Percentiles rank a stretch among this genome's conserved stretches.
Evolutionary conservation across 352 stramenopile species (phyloP).

Genomic region (Phytophthora boehmeriae): DNA sequence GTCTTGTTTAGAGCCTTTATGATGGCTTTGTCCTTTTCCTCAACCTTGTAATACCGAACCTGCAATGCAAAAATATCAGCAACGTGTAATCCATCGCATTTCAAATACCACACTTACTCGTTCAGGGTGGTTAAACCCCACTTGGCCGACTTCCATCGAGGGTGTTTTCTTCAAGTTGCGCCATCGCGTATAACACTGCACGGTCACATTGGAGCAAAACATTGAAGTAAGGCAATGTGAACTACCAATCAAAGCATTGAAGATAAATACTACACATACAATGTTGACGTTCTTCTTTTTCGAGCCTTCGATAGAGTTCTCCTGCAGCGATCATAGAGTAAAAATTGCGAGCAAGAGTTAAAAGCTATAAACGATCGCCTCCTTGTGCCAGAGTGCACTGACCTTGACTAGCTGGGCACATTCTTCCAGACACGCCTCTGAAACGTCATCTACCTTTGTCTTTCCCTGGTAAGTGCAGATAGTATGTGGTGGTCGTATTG

Average conservation of each 20-base stretch:
- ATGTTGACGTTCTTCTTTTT: conserved; percentile 92
- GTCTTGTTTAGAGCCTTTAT: conserved; percentile 89
- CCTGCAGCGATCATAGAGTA: conserved; percentile 31
- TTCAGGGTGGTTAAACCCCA: conserved; percentile 82
- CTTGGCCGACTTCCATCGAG: conserved; percentile 92
- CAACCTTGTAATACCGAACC: conserved; percentile 74
- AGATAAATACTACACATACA: conserved; percentile 29
- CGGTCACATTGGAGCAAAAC: not conserved
- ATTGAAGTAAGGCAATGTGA: not conserved
- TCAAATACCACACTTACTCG: conserved; percentile 36
- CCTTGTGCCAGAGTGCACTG: not conserved
- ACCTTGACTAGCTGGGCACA: conserved; percentile 93
- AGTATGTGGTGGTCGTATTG: not conserved
- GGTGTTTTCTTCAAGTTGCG: conserved; percentile 92
- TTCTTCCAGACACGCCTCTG: conserved; percentile 83
- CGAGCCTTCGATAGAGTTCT: conserved; percentile 94
- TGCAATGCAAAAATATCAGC: conserved; percentile 15
- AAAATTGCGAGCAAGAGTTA: too few relatives aligned
- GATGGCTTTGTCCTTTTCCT: conserved; percentile 88
- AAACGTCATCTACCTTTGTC: conserved; percentile 81
- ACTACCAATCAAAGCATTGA: too few relatives aligned
- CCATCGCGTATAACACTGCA: conserved; percentile 93
- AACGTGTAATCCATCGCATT: not conserved
- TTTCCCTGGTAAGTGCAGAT: conserved; percentile 43
- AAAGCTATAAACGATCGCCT: too few relatives aligned